These are phyloP conservation scores for Alternaria alternata DNA, from an alignment of 2,329 filamentous ascomycete species.

Conservation along the genomic window DNA sequence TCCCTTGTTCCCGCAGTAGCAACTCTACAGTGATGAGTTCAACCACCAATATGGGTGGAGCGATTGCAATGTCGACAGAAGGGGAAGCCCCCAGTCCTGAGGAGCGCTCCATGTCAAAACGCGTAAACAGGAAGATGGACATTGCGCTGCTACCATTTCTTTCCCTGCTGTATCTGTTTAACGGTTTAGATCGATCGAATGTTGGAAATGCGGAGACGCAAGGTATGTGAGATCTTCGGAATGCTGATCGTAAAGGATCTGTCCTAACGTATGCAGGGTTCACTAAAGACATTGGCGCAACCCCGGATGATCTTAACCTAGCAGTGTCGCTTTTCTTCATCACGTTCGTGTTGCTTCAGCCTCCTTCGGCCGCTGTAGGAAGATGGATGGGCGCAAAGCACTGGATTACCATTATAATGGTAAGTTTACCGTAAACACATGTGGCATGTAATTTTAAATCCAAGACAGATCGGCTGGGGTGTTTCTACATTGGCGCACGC, in stretches of 20 bases:
- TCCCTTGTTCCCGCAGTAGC: neutral
- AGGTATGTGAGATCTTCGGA: constrained; percentile 18
- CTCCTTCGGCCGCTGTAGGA: constrained; percentile 28
- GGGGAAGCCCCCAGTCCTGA: neutral
- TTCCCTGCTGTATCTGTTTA: constrained; percentile 33
- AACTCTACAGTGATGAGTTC: neutral
- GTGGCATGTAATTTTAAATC: neutral
- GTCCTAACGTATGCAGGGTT: constrained; percentile 22
- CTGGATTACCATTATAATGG: constrained; percentile 32
- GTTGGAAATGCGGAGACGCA: constrained; percentile 39
- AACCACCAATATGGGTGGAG: neutral
- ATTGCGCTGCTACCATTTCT: constrained; percentile 31
- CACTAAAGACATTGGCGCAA: constrained; percentile 30
- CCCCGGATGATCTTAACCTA: constrained; percentile 33
- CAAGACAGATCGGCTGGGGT: constrained; percentile 34
- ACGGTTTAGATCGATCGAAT: constrained; percentile 36
- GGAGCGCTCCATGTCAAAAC: constrained; percentile 8
- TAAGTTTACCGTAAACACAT: neutral
- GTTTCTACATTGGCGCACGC: constrained; percentile 33
- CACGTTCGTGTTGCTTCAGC: constrained; percentile 35
- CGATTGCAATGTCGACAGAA: neutral
- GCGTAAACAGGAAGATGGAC: constrained; percentile 32
- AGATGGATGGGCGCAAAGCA: constrained; percentile 32
- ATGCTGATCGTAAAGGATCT: constrained; percentile 1
- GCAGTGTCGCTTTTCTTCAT: constrained; percentile 38